A percentile compares a stretch with the other conserved stretches of the same genome.
phyloP scores from a whole-genome alignment of 2,329 filamentous ascomycete genomes.

The Penicillium carneum region DNA sequence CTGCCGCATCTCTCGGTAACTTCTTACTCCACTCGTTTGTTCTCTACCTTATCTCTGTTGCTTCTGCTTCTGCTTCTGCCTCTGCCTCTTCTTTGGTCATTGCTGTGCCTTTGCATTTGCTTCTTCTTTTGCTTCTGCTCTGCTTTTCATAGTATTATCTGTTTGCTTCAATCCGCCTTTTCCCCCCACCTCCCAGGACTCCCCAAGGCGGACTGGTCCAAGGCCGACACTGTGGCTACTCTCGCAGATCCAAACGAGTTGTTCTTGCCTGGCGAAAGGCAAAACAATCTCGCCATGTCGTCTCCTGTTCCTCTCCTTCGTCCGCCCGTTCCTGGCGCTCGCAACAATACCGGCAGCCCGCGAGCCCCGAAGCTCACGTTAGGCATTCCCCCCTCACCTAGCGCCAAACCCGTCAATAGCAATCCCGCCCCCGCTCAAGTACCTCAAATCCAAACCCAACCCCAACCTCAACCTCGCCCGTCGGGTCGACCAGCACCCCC shows the following conservation, averaged over 20 bases:
- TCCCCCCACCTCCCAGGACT: slow-evolving; percentile 15
- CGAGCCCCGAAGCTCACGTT: slow-evolving; percentile 81
- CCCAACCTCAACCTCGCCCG: slow-evolving; percentile 57
- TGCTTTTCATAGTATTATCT: slow-evolving; percentile 11
- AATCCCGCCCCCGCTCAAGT: slow-evolving; percentile 52
- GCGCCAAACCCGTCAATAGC: slow-evolving; percentile 73
- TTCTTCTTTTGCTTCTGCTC: background rate
- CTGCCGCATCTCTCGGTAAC: slow-evolving; percentile 22
- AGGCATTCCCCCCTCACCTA: slow-evolving; percentile 87
- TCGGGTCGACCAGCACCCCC: slow-evolving; percentile 70
- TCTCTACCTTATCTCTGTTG: slow-evolving; percentile 16
- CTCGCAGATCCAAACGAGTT: slow-evolving; percentile 52
- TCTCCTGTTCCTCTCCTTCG: slow-evolving; percentile 77
- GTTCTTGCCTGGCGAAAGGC: slow-evolving; percentile 51
- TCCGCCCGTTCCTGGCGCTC: slow-evolving; percentile 77
- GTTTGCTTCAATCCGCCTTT: slow-evolving; percentile 19
- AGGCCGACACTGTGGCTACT: slow-evolving; percentile 47
- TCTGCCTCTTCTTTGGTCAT: background rate
- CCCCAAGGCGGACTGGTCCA: slow-evolving; percentile 22
- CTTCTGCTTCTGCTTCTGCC: slow-evolving; percentile 25
- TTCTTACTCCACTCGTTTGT: slow-evolving; percentile 29
- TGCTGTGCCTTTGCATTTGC: background rate
- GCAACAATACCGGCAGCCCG: slow-evolving; percentile 66
- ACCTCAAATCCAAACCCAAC: slow-evolving; percentile 54
- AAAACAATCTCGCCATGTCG: slow-evolving; percentile 66